These are phyloP conservation scores for Panus rudis DNA, from an alignment of 768 basidiomycete genomes.

Conservation along the genomic window DNA sequence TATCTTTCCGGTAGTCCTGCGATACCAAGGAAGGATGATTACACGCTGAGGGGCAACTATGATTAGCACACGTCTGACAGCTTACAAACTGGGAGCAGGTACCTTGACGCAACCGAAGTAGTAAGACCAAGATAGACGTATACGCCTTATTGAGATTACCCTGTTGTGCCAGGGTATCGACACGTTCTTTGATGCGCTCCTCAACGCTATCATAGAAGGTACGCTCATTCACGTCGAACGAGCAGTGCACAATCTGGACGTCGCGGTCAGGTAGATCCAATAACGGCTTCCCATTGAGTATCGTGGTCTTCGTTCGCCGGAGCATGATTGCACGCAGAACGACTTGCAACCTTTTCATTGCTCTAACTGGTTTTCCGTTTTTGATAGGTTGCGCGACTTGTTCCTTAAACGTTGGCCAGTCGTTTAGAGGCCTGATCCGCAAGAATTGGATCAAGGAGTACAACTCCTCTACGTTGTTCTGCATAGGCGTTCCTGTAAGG, in stretches of 20 bases:
- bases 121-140: constrained; percentile 60
- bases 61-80: background rate
- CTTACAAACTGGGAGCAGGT: constrained; percentile 13
- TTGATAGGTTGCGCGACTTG: constrained; percentile 80
- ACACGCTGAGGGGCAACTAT: constrained; percentile 50
- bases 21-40: constrained; percentile 82
- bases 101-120: constrained; percentile 89
- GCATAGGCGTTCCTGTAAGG: constrained; percentile 43
- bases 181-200: constrained; percentile 25
- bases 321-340: constrained; percentile 87
- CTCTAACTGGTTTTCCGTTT: constrained; percentile 49
- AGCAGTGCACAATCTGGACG: constrained; percentile 66
- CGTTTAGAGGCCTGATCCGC: constrained; percentile 71
- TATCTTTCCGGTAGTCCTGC: constrained; percentile 66
- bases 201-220: constrained; percentile 66
- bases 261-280: constrained; percentile 72
- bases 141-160: constrained; percentile 50
- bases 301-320: constrained; percentile 70
- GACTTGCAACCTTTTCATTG: constrained; percentile 83
- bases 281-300: constrained; percentile 72
- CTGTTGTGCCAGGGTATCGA: constrained; percentile 59
- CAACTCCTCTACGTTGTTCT: constrained; percentile 88
- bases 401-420: constrained; percentile 72
- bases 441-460: constrained; percentile 88
- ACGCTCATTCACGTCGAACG: constrained; percentile 70